Conservation (phyloP, 768 basidiomycete genomes). For the Pleurotus tuoliensis region DNA sequence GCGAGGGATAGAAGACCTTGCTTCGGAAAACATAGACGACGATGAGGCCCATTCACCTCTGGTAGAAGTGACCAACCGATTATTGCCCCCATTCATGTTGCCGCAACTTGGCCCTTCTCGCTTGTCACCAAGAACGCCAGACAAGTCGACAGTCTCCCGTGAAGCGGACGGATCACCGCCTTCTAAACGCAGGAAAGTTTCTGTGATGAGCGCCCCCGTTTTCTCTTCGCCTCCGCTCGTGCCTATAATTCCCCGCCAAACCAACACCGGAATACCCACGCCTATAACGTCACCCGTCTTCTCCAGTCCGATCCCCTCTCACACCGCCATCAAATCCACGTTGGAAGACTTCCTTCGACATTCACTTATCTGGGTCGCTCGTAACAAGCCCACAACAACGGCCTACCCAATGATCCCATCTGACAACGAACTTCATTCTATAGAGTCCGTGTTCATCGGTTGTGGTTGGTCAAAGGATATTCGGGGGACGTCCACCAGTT, state of each 20-base stretch:
- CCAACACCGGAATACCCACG: background rate
- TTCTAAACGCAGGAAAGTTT: background rate
- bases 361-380: constrained; percentile 6
- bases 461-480: constrained; percentile 36
- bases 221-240: background rate
- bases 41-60: background rate
- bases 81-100: background rate
- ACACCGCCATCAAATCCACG: background rate
- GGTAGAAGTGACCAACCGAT: background rate
- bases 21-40: background rate
- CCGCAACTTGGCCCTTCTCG: too few species aligned
- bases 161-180: background rate
- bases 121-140: too few species aligned
- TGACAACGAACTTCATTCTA: constrained; percentile 31
- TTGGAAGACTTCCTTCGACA: background rate
- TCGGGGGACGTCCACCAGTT: background rate
- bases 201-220: background rate
- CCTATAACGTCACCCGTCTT: background rate
- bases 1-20: constrained; percentile 3
- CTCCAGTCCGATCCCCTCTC: background rate
- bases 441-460: constrained; percentile 42
- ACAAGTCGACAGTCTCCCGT: too few species aligned
- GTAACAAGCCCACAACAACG: constrained; percentile 5
- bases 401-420: constrained; percentile 18
- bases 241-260: background rate